Base-by-base conservation (phyloP, 1,284 basidiomycete genomes). In the Puccinia brachypodii region DNA sequence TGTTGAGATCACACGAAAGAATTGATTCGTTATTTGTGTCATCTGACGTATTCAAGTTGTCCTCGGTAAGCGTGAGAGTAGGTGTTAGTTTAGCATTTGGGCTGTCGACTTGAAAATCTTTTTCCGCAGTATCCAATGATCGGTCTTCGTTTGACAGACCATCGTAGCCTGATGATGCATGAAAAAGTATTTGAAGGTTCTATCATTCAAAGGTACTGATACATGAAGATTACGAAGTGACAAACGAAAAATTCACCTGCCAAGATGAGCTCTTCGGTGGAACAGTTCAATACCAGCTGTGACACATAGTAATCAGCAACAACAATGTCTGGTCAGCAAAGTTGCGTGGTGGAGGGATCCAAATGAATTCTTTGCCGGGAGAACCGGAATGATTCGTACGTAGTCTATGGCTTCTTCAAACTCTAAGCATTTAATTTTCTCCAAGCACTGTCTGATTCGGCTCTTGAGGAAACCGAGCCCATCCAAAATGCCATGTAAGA, bases 371-470 rank as follows among this genome's bases (percentile, higher is more conserved):
- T 33, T 14, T 40, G 28, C 16, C 28, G 33, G 40, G 47, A 71
- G n/a, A 28, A 40, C 19, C 33, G 62, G 31, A 19, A 40, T 50
- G 33, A 44, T 44, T 69, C 76, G 40, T 84, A 96, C 95, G 94
- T 95, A 97, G 85, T 95, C 93, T 80, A 94, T 89, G n/a, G 93
- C 95, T 80, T 96, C 93, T 28, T 98, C 95, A 58, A 97, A 89
- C 8, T 95, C 93, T 25, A 93, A 88, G 0, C 91, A 85, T 1
- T 87, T 90, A 44, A 89, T 87, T 56, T 91, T 28, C 88, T 87
- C 87, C 19, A 97, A 87, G 84, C 94, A 95, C 83, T 91, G 89
- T 76, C 91, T 89, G 11, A 95, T 91, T 82, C 91, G 89, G 9
- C 88, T 89, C 83, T 93, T 90, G 0, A 90, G 87, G 86, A 96